Base-by-base conservation (phyloP, 2,329 filamentous ascomycete species). In the Exophiala xenobiotica region DNA sequence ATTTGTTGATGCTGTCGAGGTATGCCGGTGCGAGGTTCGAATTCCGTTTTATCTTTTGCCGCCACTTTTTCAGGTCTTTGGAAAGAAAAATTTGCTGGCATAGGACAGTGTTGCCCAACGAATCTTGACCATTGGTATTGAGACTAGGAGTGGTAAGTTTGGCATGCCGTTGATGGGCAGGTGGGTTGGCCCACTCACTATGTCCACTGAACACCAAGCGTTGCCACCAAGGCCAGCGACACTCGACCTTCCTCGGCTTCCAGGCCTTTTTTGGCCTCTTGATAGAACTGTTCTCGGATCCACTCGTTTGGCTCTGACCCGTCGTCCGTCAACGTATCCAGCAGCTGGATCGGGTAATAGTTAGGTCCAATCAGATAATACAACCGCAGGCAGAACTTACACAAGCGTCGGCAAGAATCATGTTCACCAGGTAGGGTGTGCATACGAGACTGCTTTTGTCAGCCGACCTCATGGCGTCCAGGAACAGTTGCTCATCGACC, bases 361-460 rank as follows among this genome's bases (percentile, higher is more conserved):
- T 9, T n/a, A 5, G 27, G 4, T n/a, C 4, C 11, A 31, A 27
- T 27, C 12, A 27, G 26, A 31, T 9, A 4, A 31, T 12, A 4
- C 8, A 3, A 11, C 8, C 11, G 27, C 4, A 31, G 14, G 4
- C 46, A 31, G 12, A 24, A 63, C 66, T 51, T 59, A 67, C 66
- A 59, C 67, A 65, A 26, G 65, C 64, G 44, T 66, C 62, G 12
- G 53, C 53, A 9, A 56, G 43, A 16, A 56, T 49, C 37, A 45
- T 49, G 27, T 69, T 69, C 20, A 69, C 67, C 35, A 69, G 56
- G 37, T 66, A 68, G 2, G 66, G 63, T 1, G 66, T 66, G 54
- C 67, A 69, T 7, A 50, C 29, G 4, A 40, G 51, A 33, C 49
- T 51, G 4, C 56, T 56, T 8, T 62, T 14, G 14, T 65, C 53